Base-by-base conservation (phyloP, 208 protist genomes). In the Acanthamoeba royreba region DNA sequence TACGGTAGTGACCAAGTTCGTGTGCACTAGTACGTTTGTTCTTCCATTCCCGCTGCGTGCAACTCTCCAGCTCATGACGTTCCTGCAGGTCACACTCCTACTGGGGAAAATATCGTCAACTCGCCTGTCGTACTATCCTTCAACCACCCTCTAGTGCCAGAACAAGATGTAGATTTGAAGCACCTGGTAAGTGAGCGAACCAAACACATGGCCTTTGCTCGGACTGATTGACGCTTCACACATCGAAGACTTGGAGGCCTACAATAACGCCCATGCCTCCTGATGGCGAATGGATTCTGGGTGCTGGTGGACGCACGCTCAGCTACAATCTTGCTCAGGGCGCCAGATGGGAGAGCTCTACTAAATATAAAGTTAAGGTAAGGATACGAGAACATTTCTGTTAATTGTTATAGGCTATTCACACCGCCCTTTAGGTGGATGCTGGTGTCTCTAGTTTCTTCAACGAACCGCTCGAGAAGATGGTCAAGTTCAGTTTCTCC, bases 301-400 rank as follows among this genome's bases (percentile, higher is more conserved):
- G 0, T 28, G 40, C 28, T 52, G 43, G 42, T 2, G n/a, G n/a
- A n/a, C 22, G n/a, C 15, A 42, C 88, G 40, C 61, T 93, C 15
- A 5, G 25, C n/a, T 93, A 93, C 47, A 85, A 55, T 25, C 31
- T 91, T 8, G 40, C 85, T 31, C 9, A 63, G 11, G 53, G 53
- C 33, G 8, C 9, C 31, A 49, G 7, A 19, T 83, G 63, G 88
- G 47, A 33, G n/a, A 93, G 35, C 40, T 49, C 88, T 31, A 74
- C 88, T 13, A 31, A 77, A n/a, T 93, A 93, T 46, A 83, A 33
- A 45, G 35, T 93, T 40, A 74, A 53, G 69, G 88, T 93, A 83
- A n/a, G n/a, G n/a, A n/a, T n/a, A n/a, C n/a, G n/a, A n/a, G n/a
- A n/a, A n/a, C n/a, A n/a, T n/a, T n/a, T n/a, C n/a, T n/a, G n/a